Evolutionary conservation across 768 basidiomycete species (phyloP).

Genomic region (Tubosaeta sp.): DNA sequence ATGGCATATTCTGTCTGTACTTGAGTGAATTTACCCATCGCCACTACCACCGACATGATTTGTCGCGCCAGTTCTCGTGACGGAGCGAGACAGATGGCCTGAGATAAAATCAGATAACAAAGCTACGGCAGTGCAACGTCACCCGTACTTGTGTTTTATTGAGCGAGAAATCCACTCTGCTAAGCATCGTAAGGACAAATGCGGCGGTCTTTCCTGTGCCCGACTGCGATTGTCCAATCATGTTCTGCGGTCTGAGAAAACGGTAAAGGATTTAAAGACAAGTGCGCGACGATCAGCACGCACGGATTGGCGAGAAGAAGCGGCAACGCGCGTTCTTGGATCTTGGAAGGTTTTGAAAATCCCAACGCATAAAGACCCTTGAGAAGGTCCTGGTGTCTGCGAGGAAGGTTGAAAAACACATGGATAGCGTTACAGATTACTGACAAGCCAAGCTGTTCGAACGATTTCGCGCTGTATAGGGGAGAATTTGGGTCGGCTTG

Average conservation of each 20-base stretch:
- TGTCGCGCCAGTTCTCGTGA: conserved; percentile 96
- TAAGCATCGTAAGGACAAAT: conserved; percentile 96
- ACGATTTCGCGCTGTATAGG: conserved; percentile 86
- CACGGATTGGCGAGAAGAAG: conserved; percentile 88
- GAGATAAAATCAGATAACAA: conserved; percentile 6
- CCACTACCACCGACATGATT: conserved; percentile 90
- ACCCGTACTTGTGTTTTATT: conserved; percentile 74
- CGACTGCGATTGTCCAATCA: conserved; percentile 99
- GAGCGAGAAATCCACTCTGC: conserved; percentile 79
- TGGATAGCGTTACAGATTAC: conserved; percentile 29
- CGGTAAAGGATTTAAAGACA: conserved; percentile 3
- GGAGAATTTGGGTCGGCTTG: conserved; percentile 97
- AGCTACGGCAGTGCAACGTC: background rate
- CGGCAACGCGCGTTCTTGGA: conserved; percentile 95
- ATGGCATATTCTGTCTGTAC: conserved; percentile 96
- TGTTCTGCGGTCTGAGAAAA: conserved; percentile 78
- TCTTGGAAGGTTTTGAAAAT: conserved; percentile 97
- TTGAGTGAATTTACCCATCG: conserved; percentile 92
- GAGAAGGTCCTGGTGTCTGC: conserved; percentile 80
- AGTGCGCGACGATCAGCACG: conserved; percentile 24
- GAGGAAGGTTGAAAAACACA: conserved; percentile 5
- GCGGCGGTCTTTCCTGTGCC: conserved; percentile 99
- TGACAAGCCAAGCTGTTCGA: conserved; percentile 93
- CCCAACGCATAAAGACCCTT: conserved; percentile 95
- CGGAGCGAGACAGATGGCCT: conserved; percentile 97